These are phyloP conservation scores for Sarocladium brachiariae DNA, from an alignment of 2,329 filamentous ascomycete species.

Conservation along the genomic window DNA sequence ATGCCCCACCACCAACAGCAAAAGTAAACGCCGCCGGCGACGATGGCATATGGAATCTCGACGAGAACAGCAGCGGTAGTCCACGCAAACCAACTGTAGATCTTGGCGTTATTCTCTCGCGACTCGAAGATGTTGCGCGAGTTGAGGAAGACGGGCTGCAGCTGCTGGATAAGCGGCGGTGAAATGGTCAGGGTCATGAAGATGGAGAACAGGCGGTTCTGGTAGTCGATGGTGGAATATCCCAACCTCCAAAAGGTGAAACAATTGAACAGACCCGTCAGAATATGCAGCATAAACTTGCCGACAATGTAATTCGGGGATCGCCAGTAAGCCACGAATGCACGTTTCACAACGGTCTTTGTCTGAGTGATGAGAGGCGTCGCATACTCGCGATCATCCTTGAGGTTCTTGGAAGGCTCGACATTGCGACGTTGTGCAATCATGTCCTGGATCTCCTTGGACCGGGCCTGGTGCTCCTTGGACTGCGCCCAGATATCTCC, in stretches of 20 bases:
- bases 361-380: conserved; percentile 51
- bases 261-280: conserved; percentile 60
- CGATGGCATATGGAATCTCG: conserved; percentile 63
- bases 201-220: conserved; percentile 65
- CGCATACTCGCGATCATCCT: conserved; percentile 55
- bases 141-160: conserved; percentile 65
- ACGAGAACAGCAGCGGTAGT: conserved; percentile 57
- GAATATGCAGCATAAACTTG: conserved; percentile 55
- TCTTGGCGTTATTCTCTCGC: conserved; percentile 70
- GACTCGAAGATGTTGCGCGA: conserved; percentile 62
- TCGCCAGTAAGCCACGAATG: conserved; percentile 59
- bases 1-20: conserved; percentile 51
- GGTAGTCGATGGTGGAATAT: conserved; percentile 53
- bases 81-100: conserved; percentile 71
- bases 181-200: conserved; percentile 73
- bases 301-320: conserved; percentile 56
- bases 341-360: conserved; percentile 44
- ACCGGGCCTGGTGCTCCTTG: conserved; percentile 36
- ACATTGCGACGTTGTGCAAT: conserved; percentile 36
- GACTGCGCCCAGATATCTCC: conserved; percentile 52
- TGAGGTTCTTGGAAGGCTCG: conserved; percentile 29
- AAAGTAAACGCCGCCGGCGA: conserved; percentile 47
- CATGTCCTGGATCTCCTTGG: conserved; percentile 45
- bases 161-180: conserved; percentile 68
- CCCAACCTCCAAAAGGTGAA: conserved; percentile 64